These are phyloP conservation scores for Domatiomyces catenatus DNA, from an alignment of 2,329 filamentous ascomycete genomes.

Conservation along the genomic window DNA sequence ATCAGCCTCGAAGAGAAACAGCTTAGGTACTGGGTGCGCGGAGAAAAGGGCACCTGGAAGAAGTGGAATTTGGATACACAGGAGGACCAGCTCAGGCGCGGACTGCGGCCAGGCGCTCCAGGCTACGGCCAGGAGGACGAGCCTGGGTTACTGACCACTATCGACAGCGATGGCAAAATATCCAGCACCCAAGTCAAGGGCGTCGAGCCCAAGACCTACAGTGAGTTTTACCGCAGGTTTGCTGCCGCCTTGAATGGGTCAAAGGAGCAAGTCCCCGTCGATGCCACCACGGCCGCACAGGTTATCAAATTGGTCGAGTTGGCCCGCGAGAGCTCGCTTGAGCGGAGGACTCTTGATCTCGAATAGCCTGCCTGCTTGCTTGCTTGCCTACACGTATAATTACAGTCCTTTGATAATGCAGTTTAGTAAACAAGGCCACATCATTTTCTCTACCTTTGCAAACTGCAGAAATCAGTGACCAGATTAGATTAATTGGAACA, in stretches of 20 bases:
- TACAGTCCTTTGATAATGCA: too few relatives aligned
- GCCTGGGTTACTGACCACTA: constrained; percentile 42
- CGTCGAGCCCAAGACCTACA: constrained; percentile 51
- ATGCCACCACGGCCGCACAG: constrained; percentile 36
- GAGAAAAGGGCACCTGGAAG: constrained; percentile 58
- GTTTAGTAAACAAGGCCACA: too few relatives aligned
- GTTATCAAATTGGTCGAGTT: constrained; percentile 43
- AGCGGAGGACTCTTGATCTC: constrained; percentile 32
- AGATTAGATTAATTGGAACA: too few relatives aligned
- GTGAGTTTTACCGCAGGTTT: constrained; percentile 47
- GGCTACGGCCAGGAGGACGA: constrained; percentile 51
- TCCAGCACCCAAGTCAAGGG: constrained; percentile 39
- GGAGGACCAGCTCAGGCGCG: constrained; percentile 52
- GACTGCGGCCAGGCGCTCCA: constrained; percentile 44
- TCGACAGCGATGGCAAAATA: constrained; percentile 38
- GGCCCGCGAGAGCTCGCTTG: constrained; percentile 37
- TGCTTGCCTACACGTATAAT: too few relatives aligned
- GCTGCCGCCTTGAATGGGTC: constrained; percentile 36
- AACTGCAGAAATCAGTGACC: too few relatives aligned
- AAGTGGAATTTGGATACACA: constrained; percentile 59
- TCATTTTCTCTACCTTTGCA: too few relatives aligned
- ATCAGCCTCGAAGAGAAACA: constrained; percentile 55
- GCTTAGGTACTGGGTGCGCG: constrained; percentile 61
- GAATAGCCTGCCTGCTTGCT: neutral
- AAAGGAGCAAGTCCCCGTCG: constrained; percentile 39